Conservation (phyloP, 2,329 filamentous ascomycete genomes). For the Sordariomycetes sp. region DNA sequence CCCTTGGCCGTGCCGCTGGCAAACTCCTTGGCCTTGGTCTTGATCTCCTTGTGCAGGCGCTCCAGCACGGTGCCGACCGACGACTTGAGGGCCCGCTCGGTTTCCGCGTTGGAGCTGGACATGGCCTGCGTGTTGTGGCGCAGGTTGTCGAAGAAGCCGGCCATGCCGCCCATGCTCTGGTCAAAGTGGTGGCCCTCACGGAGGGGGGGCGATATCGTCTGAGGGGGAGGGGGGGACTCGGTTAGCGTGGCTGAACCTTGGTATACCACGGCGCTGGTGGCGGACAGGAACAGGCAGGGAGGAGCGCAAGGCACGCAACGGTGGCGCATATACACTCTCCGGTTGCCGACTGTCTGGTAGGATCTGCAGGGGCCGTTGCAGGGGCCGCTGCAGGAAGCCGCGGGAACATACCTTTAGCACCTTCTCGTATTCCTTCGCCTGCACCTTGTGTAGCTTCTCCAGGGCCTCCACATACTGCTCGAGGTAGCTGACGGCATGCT, state of each 20-base stretch:
- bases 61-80: conserved; percentile 81
- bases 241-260: conserved; percentile 5
- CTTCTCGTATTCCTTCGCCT: conserved; percentile 93
- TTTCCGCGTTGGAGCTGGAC: conserved; percentile 81
- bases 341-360: neutral
- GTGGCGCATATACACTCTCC: neutral
- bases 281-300: neutral
- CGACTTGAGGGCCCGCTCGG: conserved; percentile 80
- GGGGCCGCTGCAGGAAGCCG: neutral
- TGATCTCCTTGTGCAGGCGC: conserved; percentile 89
- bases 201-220: conserved; percentile 78
- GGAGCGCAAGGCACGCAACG: neutral
- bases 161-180: conserved; percentile 74
- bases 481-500: conserved; percentile 82
- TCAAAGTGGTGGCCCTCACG: conserved; percentile 86
- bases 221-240: neutral
- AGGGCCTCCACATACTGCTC: conserved; percentile 81
- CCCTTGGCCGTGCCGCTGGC: conserved; percentile 69
- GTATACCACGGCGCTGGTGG: neutral
- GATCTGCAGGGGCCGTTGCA: neutral
- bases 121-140: conserved; percentile 85
- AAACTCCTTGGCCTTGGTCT: conserved; percentile 89
- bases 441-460: conserved; percentile 74
- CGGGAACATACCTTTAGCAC: conserved; percentile 59
- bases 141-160: conserved; percentile 89